These are phyloP conservation scores for Sporothrix phasma DNA, from an alignment of 2,329 filamentous ascomycete species.

Conservation along the genomic window DNA sequence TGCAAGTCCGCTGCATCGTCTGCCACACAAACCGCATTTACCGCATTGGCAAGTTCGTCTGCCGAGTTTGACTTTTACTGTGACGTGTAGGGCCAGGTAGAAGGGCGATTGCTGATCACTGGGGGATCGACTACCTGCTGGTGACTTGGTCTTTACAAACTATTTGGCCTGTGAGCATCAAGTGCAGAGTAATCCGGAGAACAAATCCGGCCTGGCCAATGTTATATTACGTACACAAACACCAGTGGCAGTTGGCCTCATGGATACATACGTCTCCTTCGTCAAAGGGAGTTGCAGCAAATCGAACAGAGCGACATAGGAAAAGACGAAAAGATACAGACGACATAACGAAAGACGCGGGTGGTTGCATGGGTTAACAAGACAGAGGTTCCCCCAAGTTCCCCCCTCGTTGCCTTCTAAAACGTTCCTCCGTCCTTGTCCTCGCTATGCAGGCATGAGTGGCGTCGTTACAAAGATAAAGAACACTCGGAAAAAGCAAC, in stretches of 20 bases:
- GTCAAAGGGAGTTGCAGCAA: neutral
- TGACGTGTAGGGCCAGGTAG: constrained; percentile 25
- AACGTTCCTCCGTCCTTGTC: constrained; percentile 7
- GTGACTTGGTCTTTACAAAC: no score
- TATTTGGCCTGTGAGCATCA: no score
- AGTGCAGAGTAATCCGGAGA: no score
- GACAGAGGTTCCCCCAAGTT: neutral
- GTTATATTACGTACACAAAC: neutral
- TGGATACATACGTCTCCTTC: neutral
- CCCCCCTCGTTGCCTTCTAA: neutral
- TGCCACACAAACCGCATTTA: constrained; percentile 26
- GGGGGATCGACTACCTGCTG: neutral
- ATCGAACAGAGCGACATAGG: no score
- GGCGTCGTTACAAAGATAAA: constrained; percentile 3
- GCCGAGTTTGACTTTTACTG: constrained; percentile 39
- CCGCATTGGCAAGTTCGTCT: constrained; percentile 30
- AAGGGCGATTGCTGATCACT: neutral
- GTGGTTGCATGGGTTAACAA: neutral
- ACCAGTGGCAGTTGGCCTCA: neutral
- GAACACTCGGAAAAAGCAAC: neutral
- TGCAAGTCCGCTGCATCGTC: constrained; percentile 30
- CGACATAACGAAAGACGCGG: neutral
- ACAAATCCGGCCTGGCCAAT: no score
- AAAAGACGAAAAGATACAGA: neutral
- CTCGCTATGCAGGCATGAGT: constrained; percentile 13